Base-by-base conservation (phyloP, 2,329 filamentous ascomycete genomes). In the Colletotrichum graminicola region DNA sequence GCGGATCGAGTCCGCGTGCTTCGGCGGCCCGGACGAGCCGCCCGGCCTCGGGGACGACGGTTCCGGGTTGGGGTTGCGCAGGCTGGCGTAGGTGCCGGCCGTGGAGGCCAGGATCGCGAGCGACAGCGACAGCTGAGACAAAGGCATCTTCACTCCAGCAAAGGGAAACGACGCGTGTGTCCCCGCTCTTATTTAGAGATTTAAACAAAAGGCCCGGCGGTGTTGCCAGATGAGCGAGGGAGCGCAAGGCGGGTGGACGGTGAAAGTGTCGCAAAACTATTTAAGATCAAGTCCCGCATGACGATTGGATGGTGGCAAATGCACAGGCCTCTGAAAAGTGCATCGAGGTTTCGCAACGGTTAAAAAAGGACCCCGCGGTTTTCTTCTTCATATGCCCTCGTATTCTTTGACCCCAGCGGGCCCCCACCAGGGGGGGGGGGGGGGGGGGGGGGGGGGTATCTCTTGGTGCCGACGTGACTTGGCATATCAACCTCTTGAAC, bases 61-160 rank as follows among this genome's bases (percentile, higher is more conserved):
- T 41, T 63, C 73, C 10, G 76, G 78, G 56, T 81, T 80, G 4
- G 80, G 80, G 7, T 79, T 79, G 3, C 76, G 75, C 23, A 80
- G 67, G 36, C 76, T 77, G 29, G 76, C 21, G 51, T 80, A 81
- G 16, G 76, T 80, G 3, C 78, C 80, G 18, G 74, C 60, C 11
- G 75, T 67, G 5, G 80, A 79, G 45, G 74, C 74, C 3, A 80
- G 21, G 16, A 81, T 55, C 21, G 61, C 61, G 36, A 63, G 32
- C 12, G 61, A 45, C n/a, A 63, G 49, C 16, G 26, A 55, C 16
- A 39, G 5, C 49, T 63, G 61, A 32, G 36, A 45, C 43, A 45
- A 7, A 4, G 18, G 43, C 61, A 63, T 63, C 6, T 5, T 39
- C 21, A 21, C 5, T 7, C 1, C 18, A 43, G 6, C 21, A 59